Percentiles rank a stretch among this genome's conserved stretches.
phyloP scores from a whole-genome alignment of 2,329 filamentous ascomycete species.

The Colletotrichum filicis region DNA sequence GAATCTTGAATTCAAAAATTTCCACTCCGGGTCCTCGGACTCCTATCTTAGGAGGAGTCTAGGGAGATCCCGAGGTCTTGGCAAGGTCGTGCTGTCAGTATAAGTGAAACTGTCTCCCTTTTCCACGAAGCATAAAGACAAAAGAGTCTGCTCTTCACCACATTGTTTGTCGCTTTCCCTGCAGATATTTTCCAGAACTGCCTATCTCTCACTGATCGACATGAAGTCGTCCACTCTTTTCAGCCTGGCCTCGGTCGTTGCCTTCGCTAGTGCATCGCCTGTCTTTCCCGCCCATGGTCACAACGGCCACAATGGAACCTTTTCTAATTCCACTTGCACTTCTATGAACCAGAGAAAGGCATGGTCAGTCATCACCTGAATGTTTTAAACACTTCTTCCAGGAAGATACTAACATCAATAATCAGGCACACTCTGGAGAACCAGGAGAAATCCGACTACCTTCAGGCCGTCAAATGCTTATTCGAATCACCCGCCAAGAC shows the following conservation, averaged over 20 bases:
- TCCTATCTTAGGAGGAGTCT: too few species aligned
- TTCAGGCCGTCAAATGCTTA: constrained; percentile 24
- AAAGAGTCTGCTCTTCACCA: too few species aligned
- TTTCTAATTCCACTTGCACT: constrained; percentile 21
- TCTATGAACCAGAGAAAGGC: constrained; percentile 19
- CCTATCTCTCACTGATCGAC: constrained; percentile 6
- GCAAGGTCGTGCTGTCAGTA: background rate
- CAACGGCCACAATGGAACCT: background rate
- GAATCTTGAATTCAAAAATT: background rate
- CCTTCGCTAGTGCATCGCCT: constrained; percentile 8
- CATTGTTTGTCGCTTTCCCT: background rate
- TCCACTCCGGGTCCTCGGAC: background rate
- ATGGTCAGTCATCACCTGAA: background rate
- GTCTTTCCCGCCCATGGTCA: background rate
- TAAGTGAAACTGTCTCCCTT: constrained; percentile 3
- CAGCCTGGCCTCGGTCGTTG: background rate
- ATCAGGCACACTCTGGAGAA: constrained; percentile 20
- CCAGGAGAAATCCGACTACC: constrained; percentile 19
- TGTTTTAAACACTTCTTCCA: too few species aligned
- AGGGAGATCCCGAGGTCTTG: background rate
- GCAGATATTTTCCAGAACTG: background rate
- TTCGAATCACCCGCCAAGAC: constrained; percentile 24
- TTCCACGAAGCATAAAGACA: too few species aligned
- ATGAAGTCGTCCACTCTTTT: constrained; percentile 26
- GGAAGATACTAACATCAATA: too few species aligned